Evolutionary conservation across 2,329 filamentous ascomycete species (phyloP).

Genomic region (Trichoderma gracile): DNA sequence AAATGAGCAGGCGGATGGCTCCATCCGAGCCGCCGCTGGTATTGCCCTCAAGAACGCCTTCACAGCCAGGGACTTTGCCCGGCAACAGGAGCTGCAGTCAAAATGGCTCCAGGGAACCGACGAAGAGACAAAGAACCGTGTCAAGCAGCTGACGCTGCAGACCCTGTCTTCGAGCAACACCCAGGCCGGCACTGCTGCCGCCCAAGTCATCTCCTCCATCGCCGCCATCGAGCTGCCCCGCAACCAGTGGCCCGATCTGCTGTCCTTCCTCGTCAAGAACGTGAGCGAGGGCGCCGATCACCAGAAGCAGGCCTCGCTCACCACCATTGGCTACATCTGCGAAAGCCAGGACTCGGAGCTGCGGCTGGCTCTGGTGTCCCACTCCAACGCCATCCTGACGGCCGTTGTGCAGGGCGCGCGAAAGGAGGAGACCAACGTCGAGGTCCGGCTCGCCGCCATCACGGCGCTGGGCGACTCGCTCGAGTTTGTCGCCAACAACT

Average conservation of each 20-base stretch:
- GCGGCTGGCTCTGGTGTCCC: slow-evolving; percentile 73
- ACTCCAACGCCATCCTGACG: slow-evolving; percentile 97
- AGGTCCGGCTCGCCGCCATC: slow-evolving; percentile 91
- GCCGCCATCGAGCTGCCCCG: slow-evolving; percentile 92
- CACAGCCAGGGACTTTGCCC: slow-evolving; percentile 83
- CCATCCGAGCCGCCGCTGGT: slow-evolving; percentile 91
- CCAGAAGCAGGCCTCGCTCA: slow-evolving; percentile 91
- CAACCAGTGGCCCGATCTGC: slow-evolving; percentile 89
- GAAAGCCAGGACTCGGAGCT: slow-evolving; percentile 90
- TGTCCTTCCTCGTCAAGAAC: slow-evolving; percentile 86
- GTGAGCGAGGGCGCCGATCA: slow-evolving; percentile 83
- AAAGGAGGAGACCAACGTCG: slow-evolving; percentile 89
- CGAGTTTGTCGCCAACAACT: slow-evolving; percentile 97
- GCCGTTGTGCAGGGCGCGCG: slow-evolving; percentile 96
- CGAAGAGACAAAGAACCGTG: slow-evolving; percentile 76
- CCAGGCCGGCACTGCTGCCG: slow-evolving; percentile 83
- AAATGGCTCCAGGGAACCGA: slow-evolving; percentile 90
- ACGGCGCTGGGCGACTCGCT: slow-evolving; percentile 93
- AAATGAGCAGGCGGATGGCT: slow-evolving; percentile 79
- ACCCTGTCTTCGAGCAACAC: slow-evolving; percentile 78
- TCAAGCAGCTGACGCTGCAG: slow-evolving; percentile 88
- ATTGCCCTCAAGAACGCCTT: slow-evolving; percentile 98
- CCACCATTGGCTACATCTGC: slow-evolving; percentile 97
- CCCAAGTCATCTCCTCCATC: slow-evolving; percentile 93
- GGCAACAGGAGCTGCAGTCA: slow-evolving; percentile 85